Evolutionary conservation across 495 filamentous ascomycete genomes (phyloP).

Genomic region (Saxispiralis lemnorum): DNA sequence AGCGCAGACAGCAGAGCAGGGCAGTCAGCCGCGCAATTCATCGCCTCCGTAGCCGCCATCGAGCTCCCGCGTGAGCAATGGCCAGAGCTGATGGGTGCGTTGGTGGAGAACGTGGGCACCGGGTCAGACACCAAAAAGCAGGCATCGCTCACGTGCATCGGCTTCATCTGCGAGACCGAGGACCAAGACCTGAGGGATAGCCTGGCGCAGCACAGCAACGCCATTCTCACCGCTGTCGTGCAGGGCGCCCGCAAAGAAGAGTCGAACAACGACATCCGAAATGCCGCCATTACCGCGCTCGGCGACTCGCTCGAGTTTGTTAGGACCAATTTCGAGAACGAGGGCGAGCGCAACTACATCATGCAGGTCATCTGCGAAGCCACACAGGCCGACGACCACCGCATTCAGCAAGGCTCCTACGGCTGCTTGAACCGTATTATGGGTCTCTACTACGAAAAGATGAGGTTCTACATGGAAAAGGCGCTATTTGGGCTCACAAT

Average conservation of each 20-base stretch:
- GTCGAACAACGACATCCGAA: conserved; percentile 69
- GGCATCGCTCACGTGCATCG: conserved; percentile 80
- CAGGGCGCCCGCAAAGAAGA: conserved; percentile 96
- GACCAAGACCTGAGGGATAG: conserved; percentile 70
- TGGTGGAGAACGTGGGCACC: conserved; percentile 81
- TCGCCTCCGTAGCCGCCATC: conserved; percentile 84
- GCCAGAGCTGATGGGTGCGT: conserved; percentile 75
- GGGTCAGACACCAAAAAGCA: conserved; percentile 80
- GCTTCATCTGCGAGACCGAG: conserved; percentile 93
- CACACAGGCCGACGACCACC: conserved; percentile 71
- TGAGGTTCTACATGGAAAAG: conserved; percentile 99
- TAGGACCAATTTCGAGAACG: conserved; percentile 92
- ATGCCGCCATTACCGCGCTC: conserved; percentile 80
- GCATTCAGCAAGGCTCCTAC: conserved; percentile 88
- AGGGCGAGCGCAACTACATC: conserved; percentile 97
- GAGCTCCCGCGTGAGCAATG: conserved; percentile 86
- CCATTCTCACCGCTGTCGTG: conserved; percentile 91
- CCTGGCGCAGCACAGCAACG: conserved; percentile 75
- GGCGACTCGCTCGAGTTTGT: conserved; percentile 98
- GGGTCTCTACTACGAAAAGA: conserved; percentile 95
- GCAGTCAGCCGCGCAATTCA: conserved; percentile 79
- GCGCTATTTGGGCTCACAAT: conserved; percentile 96
- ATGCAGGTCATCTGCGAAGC: conserved; percentile 99
- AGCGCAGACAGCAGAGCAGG: conserved; percentile 65
- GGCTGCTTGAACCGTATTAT: conserved; percentile 97